Base-by-base conservation (phyloP, 2,329 filamentous ascomycete genomes). In the Xylariales sp. region DNA sequence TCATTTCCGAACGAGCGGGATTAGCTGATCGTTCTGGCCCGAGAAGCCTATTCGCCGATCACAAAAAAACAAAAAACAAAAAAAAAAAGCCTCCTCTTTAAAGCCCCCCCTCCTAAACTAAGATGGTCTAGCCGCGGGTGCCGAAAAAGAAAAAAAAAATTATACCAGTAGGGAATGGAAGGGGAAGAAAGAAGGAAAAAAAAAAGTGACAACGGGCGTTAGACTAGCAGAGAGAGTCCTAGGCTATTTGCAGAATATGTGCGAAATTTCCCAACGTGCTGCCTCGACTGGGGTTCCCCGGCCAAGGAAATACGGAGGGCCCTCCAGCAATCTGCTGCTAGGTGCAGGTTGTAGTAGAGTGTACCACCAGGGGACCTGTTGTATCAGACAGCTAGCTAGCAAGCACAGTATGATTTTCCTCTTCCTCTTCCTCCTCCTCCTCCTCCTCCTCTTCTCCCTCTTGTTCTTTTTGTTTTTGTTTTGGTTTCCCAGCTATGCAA, bases 61-160 rank as follows among this genome's bases (percentile, higher is more conserved):
- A 39, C 23, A 57, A 62, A 59, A 55, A 23, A 23, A 23, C 23
- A 23, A 23, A 23, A 23, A 23, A 23, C 23, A 23, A 23, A 23
- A 23, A 23, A 23, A 23, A 23, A 23, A 23, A 23, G 23, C 23
- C 23, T 23, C 23, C 23, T 23, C 23, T 23, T 23, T 23, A 23
- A 23, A 23, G 53, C 58, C 52, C 43, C 30, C 32, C 56, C 9
- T 5, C 56, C 9, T 5, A 34, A 52, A 18, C 43, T 23, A 58
- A 58, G 39, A 16, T 54, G 23, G 18, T 58, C 63, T 23, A 61
- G 54, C 59, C 41, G 34, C 59, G 34, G 59, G 36, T 39, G 48
- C 54, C 48, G 50, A 34, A 67, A 67, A 64, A 67, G 58, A 36
- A 49, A 67, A 59, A 59, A 59, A 23, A 23, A 23, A 23, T 23